Conservation (phyloP, 1,139 yeast species). For the Saccharomyces hybrid region DNA sequence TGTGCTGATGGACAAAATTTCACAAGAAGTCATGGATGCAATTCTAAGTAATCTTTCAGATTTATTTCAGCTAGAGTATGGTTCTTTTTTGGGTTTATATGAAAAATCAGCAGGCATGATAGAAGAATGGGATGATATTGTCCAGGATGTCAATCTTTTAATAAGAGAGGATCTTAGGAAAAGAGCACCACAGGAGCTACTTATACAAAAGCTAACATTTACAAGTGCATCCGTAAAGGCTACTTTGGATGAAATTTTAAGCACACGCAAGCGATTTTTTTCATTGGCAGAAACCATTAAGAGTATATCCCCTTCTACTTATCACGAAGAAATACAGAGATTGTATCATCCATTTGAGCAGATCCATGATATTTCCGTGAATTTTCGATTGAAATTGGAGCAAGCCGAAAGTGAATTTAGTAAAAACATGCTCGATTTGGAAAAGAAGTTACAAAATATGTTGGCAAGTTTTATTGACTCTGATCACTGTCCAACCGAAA, state of each 20-base stretch:
- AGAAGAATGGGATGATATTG: constrained; percentile 1
- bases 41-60: constrained; percentile 29
- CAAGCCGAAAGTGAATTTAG: constrained; percentile 37
- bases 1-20: constrained; percentile 54
- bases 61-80: constrained; percentile 35
- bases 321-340: not conserved
- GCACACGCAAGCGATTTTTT: not conserved
- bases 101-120: constrained; percentile 11
- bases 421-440: constrained; percentile 40
- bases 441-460: constrained; percentile 38
- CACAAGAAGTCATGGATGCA: constrained; percentile 38
- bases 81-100: constrained; percentile 10
- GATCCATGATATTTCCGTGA: constrained; percentile 8
- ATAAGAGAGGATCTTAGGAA: constrained; percentile 2
- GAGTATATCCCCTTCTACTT: not conserved
- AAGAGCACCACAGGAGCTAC: not conserved
- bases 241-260: not conserved
- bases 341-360: not conserved
- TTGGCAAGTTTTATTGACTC: constrained; percentile 37
- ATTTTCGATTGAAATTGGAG: constrained; percentile 32
- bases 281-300: not conserved
- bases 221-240: not conserved
- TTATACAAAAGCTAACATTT: not conserved
- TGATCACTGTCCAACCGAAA: constrained; percentile 39
- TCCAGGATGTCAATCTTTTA: constrained; percentile 1